Evolutionary conservation across 495 filamentous ascomycete genomes (phyloP).

Genomic region (Neohortaea acidophila): DNA sequence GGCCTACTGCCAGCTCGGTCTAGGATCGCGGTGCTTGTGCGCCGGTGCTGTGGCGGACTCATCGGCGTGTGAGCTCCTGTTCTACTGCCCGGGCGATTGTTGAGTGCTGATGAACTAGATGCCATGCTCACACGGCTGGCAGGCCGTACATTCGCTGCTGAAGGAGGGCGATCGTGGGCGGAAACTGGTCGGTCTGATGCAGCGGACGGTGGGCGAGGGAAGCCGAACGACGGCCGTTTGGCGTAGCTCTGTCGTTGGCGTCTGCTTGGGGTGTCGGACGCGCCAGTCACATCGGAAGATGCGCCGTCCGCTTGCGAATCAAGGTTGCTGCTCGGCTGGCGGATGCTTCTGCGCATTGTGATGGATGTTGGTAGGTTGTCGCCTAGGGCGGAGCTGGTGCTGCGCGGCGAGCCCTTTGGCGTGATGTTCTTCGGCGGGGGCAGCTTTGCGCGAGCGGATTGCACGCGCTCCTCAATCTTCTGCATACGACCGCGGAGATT

Average conservation of each 20-base stretch:
- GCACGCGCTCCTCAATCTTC: slow-evolving; percentile 78
- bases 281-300: not conserved
- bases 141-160: slow-evolving; percentile 35
- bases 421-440: slow-evolving; percentile 60
- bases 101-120: slow-evolving; percentile 32
- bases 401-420: slow-evolving; percentile 65
- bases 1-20: slow-evolving; percentile 39
- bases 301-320: slow-evolving; percentile 3
- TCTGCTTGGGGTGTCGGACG: not conserved
- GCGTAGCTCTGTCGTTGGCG: slow-evolving; percentile 12
- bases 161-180: slow-evolving; percentile 38
- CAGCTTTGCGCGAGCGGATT: slow-evolving; percentile 83
- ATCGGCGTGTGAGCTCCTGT: slow-evolving; percentile 40
- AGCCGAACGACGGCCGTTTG: slow-evolving; percentile 13
- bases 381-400: slow-evolving; percentile 38
- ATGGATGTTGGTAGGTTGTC: slow-evolving; percentile 55
- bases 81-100: slow-evolving; percentile 36
- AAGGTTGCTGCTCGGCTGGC: slow-evolving; percentile 26
- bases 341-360: slow-evolving; percentile 61
- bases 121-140: slow-evolving; percentile 46
- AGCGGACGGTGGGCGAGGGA: slow-evolving; percentile 10
- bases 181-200: slow-evolving; percentile 26
- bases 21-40: slow-evolving; percentile 36
- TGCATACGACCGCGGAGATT: slow-evolving; percentile 93
- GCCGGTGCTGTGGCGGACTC: not conserved